phyloP scores from a whole-genome alignment of 129 eudicot genomes.

The Chrysanthemum lavandulifolium region DNA sequence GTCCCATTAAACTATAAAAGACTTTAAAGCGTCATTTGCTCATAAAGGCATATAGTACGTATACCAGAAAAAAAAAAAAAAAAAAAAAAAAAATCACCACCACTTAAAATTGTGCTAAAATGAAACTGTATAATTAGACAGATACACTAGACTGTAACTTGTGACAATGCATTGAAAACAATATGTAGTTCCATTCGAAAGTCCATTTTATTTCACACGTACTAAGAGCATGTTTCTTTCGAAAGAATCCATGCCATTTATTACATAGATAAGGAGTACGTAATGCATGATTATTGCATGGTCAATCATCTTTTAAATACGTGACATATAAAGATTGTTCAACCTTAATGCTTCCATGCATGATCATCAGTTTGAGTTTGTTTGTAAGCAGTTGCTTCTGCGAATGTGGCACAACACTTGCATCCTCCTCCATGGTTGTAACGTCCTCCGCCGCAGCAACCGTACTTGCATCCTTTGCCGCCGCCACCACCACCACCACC shows the following conservation, averaged over 20 bases:
- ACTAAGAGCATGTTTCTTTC: slow-evolving; percentile 21
- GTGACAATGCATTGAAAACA: not conserved
- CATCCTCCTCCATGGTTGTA: slow-evolving; percentile 15
- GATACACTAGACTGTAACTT: not conserved
- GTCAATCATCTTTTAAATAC: slow-evolving; percentile 6
- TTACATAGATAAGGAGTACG: slow-evolving; percentile 9
- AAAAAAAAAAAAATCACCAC: no score
- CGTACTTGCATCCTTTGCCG: slow-evolving; percentile 9
- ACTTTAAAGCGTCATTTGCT: no score
- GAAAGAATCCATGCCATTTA: slow-evolving; percentile 24
- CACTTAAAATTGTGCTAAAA: no score
- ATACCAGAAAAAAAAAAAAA: no score
- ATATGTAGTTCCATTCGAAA: not conserved
- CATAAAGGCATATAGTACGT: no score
- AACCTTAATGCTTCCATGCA: not conserved
- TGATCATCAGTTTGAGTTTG: slow-evolving; percentile 27
- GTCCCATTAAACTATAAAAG: no score
- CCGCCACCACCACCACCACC: slow-evolving; percentile 17
- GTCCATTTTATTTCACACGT: slow-evolving; percentile 20
- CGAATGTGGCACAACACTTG: slow-evolving; percentile 26
- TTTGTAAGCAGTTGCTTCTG: slow-evolving; percentile 39
- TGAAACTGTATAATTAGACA: not conserved
- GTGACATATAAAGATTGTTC: slow-evolving; percentile 2
- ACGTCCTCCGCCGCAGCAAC: slow-evolving; percentile 26
- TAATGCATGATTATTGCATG: slow-evolving; percentile 9